These are phyloP conservation scores for Allomyces macrogynus DNA, from an alignment of 192 early-diverging fungal genomes.

Conservation along the genomic window DNA sequence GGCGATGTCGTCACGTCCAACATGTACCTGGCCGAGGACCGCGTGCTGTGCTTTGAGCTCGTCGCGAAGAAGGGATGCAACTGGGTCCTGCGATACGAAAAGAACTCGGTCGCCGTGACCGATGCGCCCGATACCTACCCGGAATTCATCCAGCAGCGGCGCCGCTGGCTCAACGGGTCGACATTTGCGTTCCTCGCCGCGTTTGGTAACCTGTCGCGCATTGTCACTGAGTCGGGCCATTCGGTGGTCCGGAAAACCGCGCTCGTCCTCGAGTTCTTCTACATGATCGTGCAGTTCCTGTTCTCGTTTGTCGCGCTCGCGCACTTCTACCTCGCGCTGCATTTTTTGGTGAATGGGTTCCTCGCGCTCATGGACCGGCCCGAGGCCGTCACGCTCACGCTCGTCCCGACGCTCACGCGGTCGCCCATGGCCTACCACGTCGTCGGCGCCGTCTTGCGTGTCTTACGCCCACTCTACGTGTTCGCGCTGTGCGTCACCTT, in stretches of 20 bases:
- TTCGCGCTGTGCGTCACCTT: constrained; percentile 59
- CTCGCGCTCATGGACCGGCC: constrained; percentile 8
- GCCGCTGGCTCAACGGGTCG: constrained; percentile 65
- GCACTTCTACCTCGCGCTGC: constrained; percentile 4
- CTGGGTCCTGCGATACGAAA: constrained; percentile 58
- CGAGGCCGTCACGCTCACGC: constrained; percentile 2
- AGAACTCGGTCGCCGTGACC: constrained; percentile 50
- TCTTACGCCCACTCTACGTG: constrained; percentile 55
- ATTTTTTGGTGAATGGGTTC: constrained; percentile 1
- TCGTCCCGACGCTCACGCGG: constrained; percentile 1
- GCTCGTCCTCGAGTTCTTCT: constrained; percentile 57
- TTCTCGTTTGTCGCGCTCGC: constrained; percentile 16
- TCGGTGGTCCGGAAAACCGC: constrained; percentile 44
- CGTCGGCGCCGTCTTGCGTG: constrained; percentile 38
- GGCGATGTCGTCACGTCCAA: constrained; percentile 54
- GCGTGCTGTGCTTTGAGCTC: constrained; percentile 68
- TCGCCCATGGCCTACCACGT: constrained; percentile 9
- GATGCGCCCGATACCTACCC: constrained; percentile 54
- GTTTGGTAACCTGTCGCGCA: constrained; percentile 28
- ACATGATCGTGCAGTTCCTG: constrained; percentile 56
- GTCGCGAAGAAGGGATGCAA: constrained; percentile 44
- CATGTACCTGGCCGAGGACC: constrained; percentile 69
- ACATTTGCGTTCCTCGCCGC: constrained; percentile 59
- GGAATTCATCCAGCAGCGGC: constrained; percentile 60
- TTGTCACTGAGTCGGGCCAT: constrained; percentile 43